Evolutionary conservation across 192 early-diverging fungal genomes (phyloP).

Genomic region (Podochytrium sp.): DNA sequence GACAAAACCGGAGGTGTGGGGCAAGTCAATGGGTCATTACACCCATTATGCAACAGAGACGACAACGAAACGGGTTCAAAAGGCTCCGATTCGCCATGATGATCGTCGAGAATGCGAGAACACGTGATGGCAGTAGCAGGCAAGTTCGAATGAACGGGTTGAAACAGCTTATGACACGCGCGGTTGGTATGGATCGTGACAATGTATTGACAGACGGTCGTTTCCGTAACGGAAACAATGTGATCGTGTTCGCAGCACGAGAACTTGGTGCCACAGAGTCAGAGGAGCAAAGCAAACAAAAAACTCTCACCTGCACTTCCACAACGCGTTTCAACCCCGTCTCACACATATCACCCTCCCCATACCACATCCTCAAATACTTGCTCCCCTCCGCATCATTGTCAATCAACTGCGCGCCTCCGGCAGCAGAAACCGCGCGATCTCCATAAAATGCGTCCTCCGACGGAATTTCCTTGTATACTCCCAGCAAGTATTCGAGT

Average conservation of each 20-base stretch:
- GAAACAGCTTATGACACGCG: slow-evolving; percentile 56
- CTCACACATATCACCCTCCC: slow-evolving; percentile 73
- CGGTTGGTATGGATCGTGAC: slow-evolving; percentile 76
- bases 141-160: background rate
- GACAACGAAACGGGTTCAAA: background rate
- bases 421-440: slow-evolving; percentile 29
- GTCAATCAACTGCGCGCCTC: slow-evolving; percentile 42
- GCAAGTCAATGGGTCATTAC: background rate
- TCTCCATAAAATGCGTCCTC: slow-evolving; percentile 21
- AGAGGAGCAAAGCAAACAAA: background rate
- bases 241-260: slow-evolving; percentile 76
- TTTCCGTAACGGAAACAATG: slow-evolving; percentile 69
- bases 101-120: background rate
- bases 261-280: slow-evolving; percentile 51
- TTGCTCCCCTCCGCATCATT: slow-evolving; percentile 44
- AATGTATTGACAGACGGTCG: slow-evolving; percentile 73
- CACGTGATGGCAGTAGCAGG: background rate
- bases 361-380: slow-evolving; percentile 74
- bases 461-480: background rate
- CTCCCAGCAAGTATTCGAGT: slow-evolving; percentile 36
- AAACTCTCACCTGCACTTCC: slow-evolving; percentile 53
- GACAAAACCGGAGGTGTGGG: background rate
- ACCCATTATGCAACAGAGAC: too few species aligned
- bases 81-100: background rate
- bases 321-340: slow-evolving; percentile 70